Evolutionary conservation across 2,329 filamentous ascomycete species (phyloP), one percentile per base, ranked within the genome.

Genomic region (Furcasterigmium sp.): DNA sequence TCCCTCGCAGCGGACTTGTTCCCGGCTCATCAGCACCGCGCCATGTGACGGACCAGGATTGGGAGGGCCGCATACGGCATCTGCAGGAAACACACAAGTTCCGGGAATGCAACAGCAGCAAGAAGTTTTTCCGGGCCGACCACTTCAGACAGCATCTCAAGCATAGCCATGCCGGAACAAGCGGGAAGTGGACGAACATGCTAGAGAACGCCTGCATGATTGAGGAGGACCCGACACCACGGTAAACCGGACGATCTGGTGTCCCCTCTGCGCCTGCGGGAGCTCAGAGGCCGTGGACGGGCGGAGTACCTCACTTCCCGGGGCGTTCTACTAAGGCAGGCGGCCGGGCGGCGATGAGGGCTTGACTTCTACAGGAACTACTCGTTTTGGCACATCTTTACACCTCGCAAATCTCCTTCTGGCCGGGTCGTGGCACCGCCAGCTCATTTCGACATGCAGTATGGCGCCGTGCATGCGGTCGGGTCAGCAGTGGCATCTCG

Each of bases 141-240:
- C 93, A 98, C 63, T 98, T 98, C 73, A 83, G 93, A 46, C 93
- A 98, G 65, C 93, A 98, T 66, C 73, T 98, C 46, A 98, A 97
- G 72, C 93, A 98, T 63, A 96, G 90, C 62, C 93, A 97, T 66
- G 88, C 87, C 29, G 93, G 93, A 28, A 91, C 89, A 1, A 96
- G 90, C 64, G 93, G 93, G 25, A 97, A 97, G 65, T 98, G 93
- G 93, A 98, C 93, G 11, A 97, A 97, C 64, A 91, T 95, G 76
- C 74, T 98, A 26, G 93, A 98, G 62, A 94, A 89, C 59, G 89
- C 91, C 5, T 98, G 93, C 68, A 95, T 97, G 88, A 82, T 91
- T 63, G 91, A 85, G 43, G 76, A 95, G 60, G 90, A 95, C 42
- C 74, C 80, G 23, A 75, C 65, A 29, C 63, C 64, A 34, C 57